Evolutionary conservation across 257 asterid genomes (phyloP).

Genomic region (Fraxinus cuspidata): DNA sequence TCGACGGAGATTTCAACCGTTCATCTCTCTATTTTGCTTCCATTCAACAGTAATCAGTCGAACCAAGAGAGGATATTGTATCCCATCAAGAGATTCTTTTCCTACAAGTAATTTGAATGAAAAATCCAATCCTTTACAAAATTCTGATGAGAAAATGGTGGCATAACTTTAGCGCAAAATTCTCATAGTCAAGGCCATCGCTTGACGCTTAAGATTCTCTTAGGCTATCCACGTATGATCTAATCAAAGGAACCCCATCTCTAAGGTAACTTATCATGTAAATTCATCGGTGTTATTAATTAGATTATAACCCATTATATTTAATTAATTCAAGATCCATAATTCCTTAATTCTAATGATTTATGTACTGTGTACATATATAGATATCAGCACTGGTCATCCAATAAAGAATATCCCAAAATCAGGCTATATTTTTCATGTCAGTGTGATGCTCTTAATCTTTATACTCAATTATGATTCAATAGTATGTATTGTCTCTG

Average conservation of each 20-base stretch:
- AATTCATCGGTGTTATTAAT: background rate
- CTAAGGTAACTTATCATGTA: constrained; percentile 41
- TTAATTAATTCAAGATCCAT: background rate
- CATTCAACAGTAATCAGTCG: constrained; percentile 64
- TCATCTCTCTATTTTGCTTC: background rate
- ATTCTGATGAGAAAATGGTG: constrained; percentile 60
- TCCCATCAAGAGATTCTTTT: constrained; percentile 47
- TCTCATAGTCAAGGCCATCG: constrained; percentile 14
- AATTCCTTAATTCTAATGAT: background rate
- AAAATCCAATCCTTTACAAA: constrained; percentile 50
- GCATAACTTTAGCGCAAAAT: constrained; percentile 43
- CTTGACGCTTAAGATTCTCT: background rate
- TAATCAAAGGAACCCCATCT: constrained; percentile 27
- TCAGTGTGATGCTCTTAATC: background rate
- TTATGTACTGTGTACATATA: background rate
- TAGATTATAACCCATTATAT: background rate
- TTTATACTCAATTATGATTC: no score
- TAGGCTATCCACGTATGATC: background rate
- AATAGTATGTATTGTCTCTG: no score
- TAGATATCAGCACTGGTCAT: constrained; percentile 55
- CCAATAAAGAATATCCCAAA: constrained; percentile 34
- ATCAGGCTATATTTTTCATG: background rate
- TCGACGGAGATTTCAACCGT: no score
- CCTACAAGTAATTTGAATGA: constrained; percentile 32
- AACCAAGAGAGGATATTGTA: constrained; percentile 37